These are phyloP conservation scores for Epichloe typhina DNA, from an alignment of 2,329 filamentous ascomycete species.

Conservation along the genomic window DNA sequence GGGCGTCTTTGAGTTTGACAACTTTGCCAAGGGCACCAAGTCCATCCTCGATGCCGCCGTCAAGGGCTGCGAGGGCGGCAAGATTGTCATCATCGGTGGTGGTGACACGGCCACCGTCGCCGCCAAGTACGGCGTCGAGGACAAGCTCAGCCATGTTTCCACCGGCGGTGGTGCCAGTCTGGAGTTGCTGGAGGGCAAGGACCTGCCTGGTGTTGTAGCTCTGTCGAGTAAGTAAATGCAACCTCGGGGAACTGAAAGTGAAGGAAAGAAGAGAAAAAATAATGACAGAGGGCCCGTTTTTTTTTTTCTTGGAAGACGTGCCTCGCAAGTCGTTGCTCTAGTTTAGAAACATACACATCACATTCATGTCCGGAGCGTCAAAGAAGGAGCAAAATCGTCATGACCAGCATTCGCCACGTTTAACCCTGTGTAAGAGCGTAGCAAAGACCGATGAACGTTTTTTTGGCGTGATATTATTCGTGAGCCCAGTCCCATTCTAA, in stretches of 20 bases:
- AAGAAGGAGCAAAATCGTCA: not conserved
- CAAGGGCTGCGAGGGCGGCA: constrained; percentile 55
- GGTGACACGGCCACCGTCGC: constrained; percentile 97
- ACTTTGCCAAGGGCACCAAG: constrained; percentile 88
- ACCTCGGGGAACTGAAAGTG: not conserved
- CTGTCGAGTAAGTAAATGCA: constrained; percentile 60
- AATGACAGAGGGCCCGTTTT: constrained; percentile 9
- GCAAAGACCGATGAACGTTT: not conserved
- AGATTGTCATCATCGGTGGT: constrained; percentile 97
- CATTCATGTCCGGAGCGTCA: not conserved
- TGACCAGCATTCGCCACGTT: no score
- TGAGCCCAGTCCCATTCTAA: not conserved
- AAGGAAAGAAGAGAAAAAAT: not conserved
- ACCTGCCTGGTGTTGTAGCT: constrained; percentile 81
- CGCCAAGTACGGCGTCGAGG: constrained; percentile 91
- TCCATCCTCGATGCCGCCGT: constrained; percentile 81
- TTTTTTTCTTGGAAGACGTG: constrained; percentile 3
- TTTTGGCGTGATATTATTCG: not conserved
- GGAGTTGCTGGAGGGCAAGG: constrained; percentile 96
- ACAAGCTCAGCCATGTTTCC: constrained; percentile 95
- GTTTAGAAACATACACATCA: not conserved
- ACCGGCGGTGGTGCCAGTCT: constrained; percentile 92
- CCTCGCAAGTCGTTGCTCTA: constrained; percentile 2
- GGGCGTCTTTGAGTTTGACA: constrained; percentile 94
- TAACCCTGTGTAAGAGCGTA: not conserved